Evolutionary conservation across 2,329 filamentous ascomycete species (phyloP), one percentile per base, ranked within the genome.

Genomic region (Apiospora malaysiana): DNA sequence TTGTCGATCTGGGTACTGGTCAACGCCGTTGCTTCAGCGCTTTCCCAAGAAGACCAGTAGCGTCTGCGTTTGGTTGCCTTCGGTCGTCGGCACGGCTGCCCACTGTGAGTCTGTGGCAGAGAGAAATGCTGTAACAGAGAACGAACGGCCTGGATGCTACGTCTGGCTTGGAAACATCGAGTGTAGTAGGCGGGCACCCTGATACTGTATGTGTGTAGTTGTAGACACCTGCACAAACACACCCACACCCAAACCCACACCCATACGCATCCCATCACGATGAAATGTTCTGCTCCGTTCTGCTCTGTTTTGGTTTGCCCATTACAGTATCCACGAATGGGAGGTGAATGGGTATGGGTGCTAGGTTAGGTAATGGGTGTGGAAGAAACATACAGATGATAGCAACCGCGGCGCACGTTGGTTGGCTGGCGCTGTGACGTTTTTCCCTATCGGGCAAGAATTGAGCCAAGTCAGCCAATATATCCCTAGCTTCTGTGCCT

Each of bases 1-100:
- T 32, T 68, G 66, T 68, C 66, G 66, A 68, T 68, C 66, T 9
- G 23, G 23, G 25, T 37, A 18, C 25, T 63, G 8, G 18, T 23
- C 18, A 68, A 12, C 66, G 46, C 66, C 66, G 66, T 37, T 68
- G 43, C 66, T 68, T 47, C 66, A 68, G 66, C 66, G 56, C 56
- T 63, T 63, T 63, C 56, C 56, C 56, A 40, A 40, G 56, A 63
- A 63, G 8, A 21, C 56, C 27, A 21, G 56, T 63, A 40, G 56
- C 56, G 56, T 21, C 51, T 10, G 27, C 18, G 51, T 21, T 37
- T 27, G 51, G 51, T 63, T 23, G 40, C 56, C 18, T 40, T 63
- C 56, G 32, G 27, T 63, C 32, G 21, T 63, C 56, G 27, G 56
- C 56, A 63, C 56, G 27, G 56, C 56, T 45, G 42, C 42, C 42